Evolutionary conservation across 164 flowering plant species (phyloP), one percentile per base, ranked within the genome.

Genomic region (Stephania yunnanensis): DNA sequence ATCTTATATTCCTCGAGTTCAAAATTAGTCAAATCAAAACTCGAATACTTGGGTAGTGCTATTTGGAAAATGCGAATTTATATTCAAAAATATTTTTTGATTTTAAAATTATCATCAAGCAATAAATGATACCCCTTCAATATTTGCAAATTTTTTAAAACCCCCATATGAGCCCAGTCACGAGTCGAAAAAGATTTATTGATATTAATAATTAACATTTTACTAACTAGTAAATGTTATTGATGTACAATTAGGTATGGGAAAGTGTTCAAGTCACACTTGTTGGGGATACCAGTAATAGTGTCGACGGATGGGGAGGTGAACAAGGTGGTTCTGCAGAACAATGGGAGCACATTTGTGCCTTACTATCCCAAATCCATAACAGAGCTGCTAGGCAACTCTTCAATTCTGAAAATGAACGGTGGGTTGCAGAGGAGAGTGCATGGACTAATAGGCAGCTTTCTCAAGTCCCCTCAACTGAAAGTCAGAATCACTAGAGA

Each of bases 271-370:
- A 91, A 81, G 75, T 90, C 98, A 1, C 87, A 94, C 76, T 76
- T 96, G 4, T 75, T 96, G 78, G 99, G 99, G 65, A 85, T 84
- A 8, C 87, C 94, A 1, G 82, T 92, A 0, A 94, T 96, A 52
- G 90, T 92, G 8, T 96, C 99, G 1, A 94, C 98, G 0, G 99
- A 96, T 79, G 83, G 91, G 0, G 97, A 91, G 6, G 94, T 94
- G 81, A 96, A 92, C 89, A 96, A 90, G 78, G 87, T 85, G 72
- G 79, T 96, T 5, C 78, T 96, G 45, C 93, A 87, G 76, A 89
- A 96, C 79, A 90, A 92, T 74, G 98, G 94, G 4, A 84, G 80
- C 76, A 77, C 25, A 3, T 94, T 96, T 69, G 44, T 88, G 65
- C 98, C 99, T 0, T 85, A 81, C 30, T 96, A 96, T 72, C 99